Percentiles rank a stretch among this genome's conserved stretches.
These are phyloP conservation scores for Pestalotiopsis sp. DNA, from an alignment of 2,329 filamentous ascomycete genomes.

Conservation along the genomic window DNA sequence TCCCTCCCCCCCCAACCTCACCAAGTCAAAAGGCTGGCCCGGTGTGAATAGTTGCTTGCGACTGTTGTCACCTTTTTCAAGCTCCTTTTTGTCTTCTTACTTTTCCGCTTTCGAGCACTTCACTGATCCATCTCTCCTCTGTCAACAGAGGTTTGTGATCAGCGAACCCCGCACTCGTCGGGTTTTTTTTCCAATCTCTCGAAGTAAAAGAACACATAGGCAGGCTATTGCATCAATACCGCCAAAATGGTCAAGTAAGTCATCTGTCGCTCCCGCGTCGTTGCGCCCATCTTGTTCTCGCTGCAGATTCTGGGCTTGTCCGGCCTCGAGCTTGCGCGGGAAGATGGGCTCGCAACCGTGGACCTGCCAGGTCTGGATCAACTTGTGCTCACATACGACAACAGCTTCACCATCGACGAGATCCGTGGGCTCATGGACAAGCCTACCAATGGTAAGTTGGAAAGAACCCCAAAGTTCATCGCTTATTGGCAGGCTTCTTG, in stretches of 20 bases:
- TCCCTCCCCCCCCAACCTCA: conserved; percentile 1
- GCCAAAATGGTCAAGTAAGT: conserved; percentile 99
- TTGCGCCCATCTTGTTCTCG: conserved; percentile 22
- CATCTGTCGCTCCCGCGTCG: neutral
- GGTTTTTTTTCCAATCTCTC: conserved; percentile 2
- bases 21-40: conserved; percentile 5
- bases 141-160: conserved; percentile 6
- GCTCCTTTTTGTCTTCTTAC: neutral
- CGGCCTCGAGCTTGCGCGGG: neutral
- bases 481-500: conserved; percentile 32
- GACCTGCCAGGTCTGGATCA: no score
- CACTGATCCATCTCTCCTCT: conserved; percentile 8
- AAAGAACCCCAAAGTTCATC: neutral
- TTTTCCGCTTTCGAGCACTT: neutral
- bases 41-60: conserved; percentile 12
- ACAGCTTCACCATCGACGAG: conserved; percentile 98
- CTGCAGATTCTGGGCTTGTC: neutral
- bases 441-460: neutral
- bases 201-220: conserved; percentile 26
- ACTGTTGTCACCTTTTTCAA: conserved; percentile 9
- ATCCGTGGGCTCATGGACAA: conserved; percentile 68
- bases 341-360: neutral
- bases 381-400: conserved; percentile 47
- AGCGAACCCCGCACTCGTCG: conserved; percentile 4
- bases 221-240: conserved; percentile 62